Conservation (phyloP, 2,329 filamentous ascomycete genomes). For the Phaeosphaeriaceae sp. region DNA sequence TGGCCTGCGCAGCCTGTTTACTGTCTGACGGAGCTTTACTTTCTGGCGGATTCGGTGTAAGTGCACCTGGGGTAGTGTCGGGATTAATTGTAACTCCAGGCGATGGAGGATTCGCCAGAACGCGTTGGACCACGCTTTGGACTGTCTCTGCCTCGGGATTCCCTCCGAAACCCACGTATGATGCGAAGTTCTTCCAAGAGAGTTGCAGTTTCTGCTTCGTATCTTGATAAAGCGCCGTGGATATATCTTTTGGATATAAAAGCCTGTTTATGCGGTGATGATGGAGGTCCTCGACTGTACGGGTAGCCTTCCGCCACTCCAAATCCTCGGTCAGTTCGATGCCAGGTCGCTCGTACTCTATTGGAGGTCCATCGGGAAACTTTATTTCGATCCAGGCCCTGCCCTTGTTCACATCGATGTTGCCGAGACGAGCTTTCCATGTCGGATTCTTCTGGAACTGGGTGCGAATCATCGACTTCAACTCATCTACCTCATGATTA, state of each 20-base stretch:
- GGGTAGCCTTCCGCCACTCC: constrained; percentile 39
- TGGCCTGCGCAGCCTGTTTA: constrained; percentile 16
- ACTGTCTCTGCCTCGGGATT: constrained; percentile 18
- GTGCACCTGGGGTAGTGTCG: constrained; percentile 5
- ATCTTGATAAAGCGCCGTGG: constrained; percentile 32
- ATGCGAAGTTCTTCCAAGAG: constrained; percentile 31
- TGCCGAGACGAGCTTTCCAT: constrained; percentile 44
- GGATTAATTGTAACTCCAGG: constrained; percentile 5
- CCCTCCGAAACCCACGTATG: constrained; percentile 34
- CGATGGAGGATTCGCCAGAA: constrained; percentile 10
- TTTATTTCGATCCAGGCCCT: constrained; percentile 57
- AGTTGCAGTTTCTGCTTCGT: constrained; percentile 24
- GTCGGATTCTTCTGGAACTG: constrained; percentile 36
- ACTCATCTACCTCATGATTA: constrained; percentile 36
- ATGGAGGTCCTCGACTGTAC: constrained; percentile 38
- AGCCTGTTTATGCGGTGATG: constrained; percentile 45
- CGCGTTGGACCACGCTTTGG: constrained; percentile 19
- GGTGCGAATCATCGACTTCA: constrained; percentile 46
- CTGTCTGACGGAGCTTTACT: constrained; percentile 14
- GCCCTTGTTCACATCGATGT: constrained; percentile 49
- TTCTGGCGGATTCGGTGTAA: constrained; percentile 12
- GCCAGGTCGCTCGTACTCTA: constrained; percentile 57
- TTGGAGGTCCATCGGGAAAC: constrained; percentile 57
- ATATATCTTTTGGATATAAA: constrained; percentile 28
- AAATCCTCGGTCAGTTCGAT: constrained; percentile 50